Evolutionary conservation across 2,329 filamentous ascomycete species (phyloP).

Genomic region (Elsinoe necatrix): DNA sequence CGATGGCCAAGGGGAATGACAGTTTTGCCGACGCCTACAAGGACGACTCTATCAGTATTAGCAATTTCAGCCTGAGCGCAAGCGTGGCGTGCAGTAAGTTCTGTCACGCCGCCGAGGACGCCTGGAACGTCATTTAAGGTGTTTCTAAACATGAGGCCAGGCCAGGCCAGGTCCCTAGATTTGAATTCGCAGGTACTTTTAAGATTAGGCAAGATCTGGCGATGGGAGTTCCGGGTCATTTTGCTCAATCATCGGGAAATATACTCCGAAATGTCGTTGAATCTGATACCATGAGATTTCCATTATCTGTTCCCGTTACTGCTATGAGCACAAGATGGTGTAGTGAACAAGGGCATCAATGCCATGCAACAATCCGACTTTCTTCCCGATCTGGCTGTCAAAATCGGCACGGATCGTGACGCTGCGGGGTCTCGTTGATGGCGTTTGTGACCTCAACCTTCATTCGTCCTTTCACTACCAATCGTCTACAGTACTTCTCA

Average conservation of each 20-base stretch:
- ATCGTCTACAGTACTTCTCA: not conserved
- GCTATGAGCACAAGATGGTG: not conserved
- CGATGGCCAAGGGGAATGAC: slow-evolving; percentile 95
- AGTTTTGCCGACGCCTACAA: slow-evolving; percentile 92
- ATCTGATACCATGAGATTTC: not conserved
- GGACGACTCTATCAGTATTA: slow-evolving; percentile 96
- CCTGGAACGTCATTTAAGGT: slow-evolving; percentile 79
- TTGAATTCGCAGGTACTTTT: not conserved
- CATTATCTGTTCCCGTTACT: not conserved
- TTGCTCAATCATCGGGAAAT: not conserved
- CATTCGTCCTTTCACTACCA: slow-evolving; percentile 6
- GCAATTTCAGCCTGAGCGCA: slow-evolving; percentile 93
- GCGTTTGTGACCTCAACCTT: not conserved
- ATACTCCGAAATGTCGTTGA: not conserved
- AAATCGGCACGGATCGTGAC: slow-evolving; percentile 11
- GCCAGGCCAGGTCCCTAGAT: not conserved
- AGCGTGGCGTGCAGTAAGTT: slow-evolving; percentile 99
- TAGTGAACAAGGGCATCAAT: not conserved
- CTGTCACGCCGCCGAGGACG: slow-evolving; percentile 94
- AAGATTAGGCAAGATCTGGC: slow-evolving; percentile 1
- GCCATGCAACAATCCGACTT: not conserved
- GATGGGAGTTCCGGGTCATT: not conserved
- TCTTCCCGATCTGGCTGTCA: not conserved
- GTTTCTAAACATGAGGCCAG: not conserved
- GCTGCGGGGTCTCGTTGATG: slow-evolving; percentile 3